phyloP scores from a whole-genome alignment of 2,329 filamentous ascomycete genomes.

The Beauveria scarabaeidicola region DNA sequence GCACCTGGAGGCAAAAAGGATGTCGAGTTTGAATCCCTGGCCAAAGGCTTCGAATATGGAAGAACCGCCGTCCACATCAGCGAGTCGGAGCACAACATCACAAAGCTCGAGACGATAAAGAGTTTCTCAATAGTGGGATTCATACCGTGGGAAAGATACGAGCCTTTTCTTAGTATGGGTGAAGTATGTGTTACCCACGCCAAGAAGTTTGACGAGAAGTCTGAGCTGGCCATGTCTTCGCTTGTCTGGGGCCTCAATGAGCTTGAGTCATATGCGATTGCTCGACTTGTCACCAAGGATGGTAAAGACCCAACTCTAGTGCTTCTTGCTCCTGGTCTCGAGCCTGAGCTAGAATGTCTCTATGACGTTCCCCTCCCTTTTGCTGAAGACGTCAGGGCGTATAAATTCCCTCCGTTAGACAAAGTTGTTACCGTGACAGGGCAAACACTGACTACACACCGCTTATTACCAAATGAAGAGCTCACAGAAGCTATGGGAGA shows the following conservation, averaged over 20 bases:
- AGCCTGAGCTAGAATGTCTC: conserved; percentile 72
- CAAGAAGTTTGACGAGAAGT: conserved; percentile 70
- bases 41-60: conserved; percentile 92
- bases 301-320: conserved; percentile 69
- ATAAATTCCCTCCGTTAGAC: conserved; percentile 85
- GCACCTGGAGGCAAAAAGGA: conserved; percentile 73
- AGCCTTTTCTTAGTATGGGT: conserved; percentile 79
- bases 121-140: conserved; percentile 82
- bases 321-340: conserved; percentile 71
- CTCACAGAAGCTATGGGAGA: conserved; percentile 76
- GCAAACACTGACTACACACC: conserved; percentile 69
- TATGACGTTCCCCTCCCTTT: conserved; percentile 89
- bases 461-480: conserved; percentile 68
- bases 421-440: conserved; percentile 82
- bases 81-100: conserved; percentile 77
- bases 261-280: conserved; percentile 76
- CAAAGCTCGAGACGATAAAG: conserved; percentile 71
- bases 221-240: conserved; percentile 77
- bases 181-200: conserved; percentile 70
- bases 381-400: conserved; percentile 82
- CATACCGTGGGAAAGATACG: conserved; percentile 66
- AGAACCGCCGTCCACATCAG: conserved; percentile 85
- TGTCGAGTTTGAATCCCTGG: conserved; percentile 71
- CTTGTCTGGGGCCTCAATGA: conserved; percentile 83
- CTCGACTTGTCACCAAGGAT: conserved; percentile 77